A percentile compares a stretch with the other conserved stretches of the same genome.
These are phyloP conservation scores for Chytriomyces sp. DNA, from an alignment of 192 early-diverging fungal species.

Conservation along the genomic window DNA sequence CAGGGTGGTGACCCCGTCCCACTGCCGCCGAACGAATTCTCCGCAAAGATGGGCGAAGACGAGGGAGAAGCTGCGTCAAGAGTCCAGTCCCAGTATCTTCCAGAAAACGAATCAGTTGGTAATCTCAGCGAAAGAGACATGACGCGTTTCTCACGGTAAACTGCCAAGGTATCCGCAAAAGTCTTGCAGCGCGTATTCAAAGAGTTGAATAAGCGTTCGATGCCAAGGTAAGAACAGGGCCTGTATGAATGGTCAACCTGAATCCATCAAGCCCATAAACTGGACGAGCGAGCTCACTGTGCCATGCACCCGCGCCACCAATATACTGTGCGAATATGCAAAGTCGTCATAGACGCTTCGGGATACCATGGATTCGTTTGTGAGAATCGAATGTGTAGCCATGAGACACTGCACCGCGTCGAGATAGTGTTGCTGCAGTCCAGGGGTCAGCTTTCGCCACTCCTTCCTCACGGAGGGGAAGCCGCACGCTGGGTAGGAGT, in stretches of 20 bases:
- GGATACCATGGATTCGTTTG: too few relatives aligned
- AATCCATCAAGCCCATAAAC: too few relatives aligned
- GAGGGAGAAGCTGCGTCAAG: slow-evolving; percentile 50
- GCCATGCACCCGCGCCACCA: slow-evolving; percentile 4
- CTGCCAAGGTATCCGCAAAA: slow-evolving; percentile 14
- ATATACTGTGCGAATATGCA: neutral
- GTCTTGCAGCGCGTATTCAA: slow-evolving; percentile 26
- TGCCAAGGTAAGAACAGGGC: slow-evolving; percentile 36
- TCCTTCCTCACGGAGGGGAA: slow-evolving; percentile 12
- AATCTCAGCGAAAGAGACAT: neutral
- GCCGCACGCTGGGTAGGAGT: neutral
- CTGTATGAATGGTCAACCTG: neutral
- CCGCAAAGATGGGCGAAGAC: slow-evolving; percentile 38
- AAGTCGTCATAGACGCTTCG: slow-evolving; percentile 18
- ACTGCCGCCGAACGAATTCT: slow-evolving; percentile 39
- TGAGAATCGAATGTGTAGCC: slow-evolving; percentile 4
- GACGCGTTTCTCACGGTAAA: slow-evolving; percentile 30
- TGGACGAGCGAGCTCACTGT: neutral
- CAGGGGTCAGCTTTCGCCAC: slow-evolving; percentile 12
- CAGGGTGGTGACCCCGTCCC: slow-evolving; percentile 46
- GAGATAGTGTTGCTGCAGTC: slow-evolving; percentile 1
- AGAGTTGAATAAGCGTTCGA: slow-evolving; percentile 24
- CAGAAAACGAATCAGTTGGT: neutral
- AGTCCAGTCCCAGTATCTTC: slow-evolving; percentile 69
- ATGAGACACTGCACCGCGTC: slow-evolving; percentile 24